Evolutionary conservation across 2,329 filamentous ascomycete species (phyloP), one percentile per base, ranked within the genome.

Genomic region (Westerdykella ornata): DNA sequence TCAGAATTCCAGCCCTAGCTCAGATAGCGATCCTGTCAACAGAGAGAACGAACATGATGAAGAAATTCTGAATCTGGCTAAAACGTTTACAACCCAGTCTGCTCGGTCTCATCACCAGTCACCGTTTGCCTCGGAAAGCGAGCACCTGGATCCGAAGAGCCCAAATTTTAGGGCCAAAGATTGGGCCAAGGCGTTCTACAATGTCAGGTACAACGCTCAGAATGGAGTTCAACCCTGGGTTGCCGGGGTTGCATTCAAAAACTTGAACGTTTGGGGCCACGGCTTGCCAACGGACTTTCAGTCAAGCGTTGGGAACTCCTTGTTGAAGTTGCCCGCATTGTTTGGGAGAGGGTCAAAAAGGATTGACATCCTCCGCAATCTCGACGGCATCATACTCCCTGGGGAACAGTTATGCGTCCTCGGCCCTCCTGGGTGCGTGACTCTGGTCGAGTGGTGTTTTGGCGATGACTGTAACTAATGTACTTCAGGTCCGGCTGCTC

Each of bases 351-450:
- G 70, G 4, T 59, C 64, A 0, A 71, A 74, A 46, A 78, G 77
- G 48, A 67, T 84, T 46, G 80, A 85, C 51, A 86, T 86, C 47
- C 38, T 86, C 43, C 76, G 73, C 44, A 68, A 77, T 54, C 80
- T 85, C 39, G 80, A 85, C 47, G 82, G 82, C 17, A 62, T 85
- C 1, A 74, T 86, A 2, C 71, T 76, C 52, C 77, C 76, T 45
- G 83, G 83, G 35, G 83, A 87, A 68, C 83, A 85, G 76, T 68
- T 85, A 14, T 80, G 85, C 31, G 83, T 86, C 1, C 71, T 87
- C 17, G 83, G 83, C 12, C 81, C 82, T 37, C 83, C 83, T 3
- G 69, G 66, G 50, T 55, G 47, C 18, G 45, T 43, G 30, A 4
- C 22, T n/a, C 30, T 4, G 1, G 12, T 14, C n/a, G n/a, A n/a